These are phyloP conservation scores for Irpex lacteus DNA, from an alignment of 1,284 basidiomycete species.

Conservation along the genomic window DNA sequence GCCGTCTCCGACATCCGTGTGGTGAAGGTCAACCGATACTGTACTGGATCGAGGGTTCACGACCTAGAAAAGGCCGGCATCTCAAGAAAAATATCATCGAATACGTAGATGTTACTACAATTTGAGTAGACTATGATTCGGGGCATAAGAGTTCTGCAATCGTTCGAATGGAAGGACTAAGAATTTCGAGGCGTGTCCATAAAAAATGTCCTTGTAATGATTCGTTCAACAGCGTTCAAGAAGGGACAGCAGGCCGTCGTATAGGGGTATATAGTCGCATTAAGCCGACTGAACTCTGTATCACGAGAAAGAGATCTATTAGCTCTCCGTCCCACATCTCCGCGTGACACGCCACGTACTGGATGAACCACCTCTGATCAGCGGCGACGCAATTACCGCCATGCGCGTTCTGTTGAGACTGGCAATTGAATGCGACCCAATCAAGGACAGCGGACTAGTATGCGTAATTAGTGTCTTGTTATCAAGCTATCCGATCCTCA, in stretches of 20 bases:
- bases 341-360: constrained; percentile 24
- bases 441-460: constrained; percentile 29
- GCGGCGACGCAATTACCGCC: constrained; percentile 45
- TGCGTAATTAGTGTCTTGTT: neutral
- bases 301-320: neutral
- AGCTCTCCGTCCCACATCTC: neutral
- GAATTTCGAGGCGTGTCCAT: too few relatives aligned
- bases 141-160: too few relatives aligned
- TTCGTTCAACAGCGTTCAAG: too few relatives aligned
- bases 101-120: too few relatives aligned
- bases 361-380: constrained; percentile 45
- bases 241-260: too few relatives aligned
- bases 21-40: neutral
- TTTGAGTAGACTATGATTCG: too few relatives aligned
- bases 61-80: too few relatives aligned
- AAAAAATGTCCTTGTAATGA: too few relatives aligned
- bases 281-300: neutral
- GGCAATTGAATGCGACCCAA: constrained; percentile 42
- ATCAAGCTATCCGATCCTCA: neutral
- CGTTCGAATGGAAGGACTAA: too few relatives aligned
- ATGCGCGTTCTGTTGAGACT: constrained; percentile 45
- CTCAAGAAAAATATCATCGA: too few relatives aligned
- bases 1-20: neutral
- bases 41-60: too few relatives aligned
- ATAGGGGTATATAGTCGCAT: neutral